phyloP scores from a whole-genome alignment of 2,329 filamentous ascomycete species.

The Aspergillus pseudoviridinutans region DNA sequence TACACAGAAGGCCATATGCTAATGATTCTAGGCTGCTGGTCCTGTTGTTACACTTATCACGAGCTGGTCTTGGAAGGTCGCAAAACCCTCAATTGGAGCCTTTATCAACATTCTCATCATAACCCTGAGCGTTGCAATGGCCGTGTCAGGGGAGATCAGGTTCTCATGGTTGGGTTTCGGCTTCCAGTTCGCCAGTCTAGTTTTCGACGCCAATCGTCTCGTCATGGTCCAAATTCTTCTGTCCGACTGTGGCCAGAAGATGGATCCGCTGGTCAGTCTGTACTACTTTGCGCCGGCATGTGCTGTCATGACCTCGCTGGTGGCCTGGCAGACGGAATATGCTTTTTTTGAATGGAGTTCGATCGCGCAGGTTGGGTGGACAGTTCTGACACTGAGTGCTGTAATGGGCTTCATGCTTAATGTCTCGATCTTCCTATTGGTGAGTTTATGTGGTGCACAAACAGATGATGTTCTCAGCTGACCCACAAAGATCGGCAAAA shows the following conservation, averaged over 20 bases:
- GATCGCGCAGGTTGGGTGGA: conserved; percentile 26
- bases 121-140: conserved; percentile 84
- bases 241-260: conserved; percentile 68
- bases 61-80: conserved; percentile 77
- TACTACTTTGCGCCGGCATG: conserved; percentile 85
- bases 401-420: conserved; percentile 73
- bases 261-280: conserved; percentile 80
- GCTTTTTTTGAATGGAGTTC: conserved; percentile 41
- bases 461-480: background rate
- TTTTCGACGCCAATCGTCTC: conserved; percentile 72
- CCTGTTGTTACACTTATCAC: conserved; percentile 85
- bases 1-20: background rate
- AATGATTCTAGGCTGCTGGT: conserved; percentile 67
- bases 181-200: conserved; percentile 65
- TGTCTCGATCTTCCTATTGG: conserved; percentile 74
- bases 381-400: conserved; percentile 65
- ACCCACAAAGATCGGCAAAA: conserved; percentile 67
- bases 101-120: conserved; percentile 89
- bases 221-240: conserved; percentile 79
- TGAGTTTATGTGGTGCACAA: conserved; percentile 43
- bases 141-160: conserved; percentile 87
- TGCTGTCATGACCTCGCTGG: conserved; percentile 68
- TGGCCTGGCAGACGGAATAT: conserved; percentile 63
- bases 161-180: conserved; percentile 62
- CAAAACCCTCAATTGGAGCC: conserved; percentile 72